Percentiles rank a stretch among this genome's conserved stretches.
These are phyloP conservation scores for Nannochloropsis salina DNA, from an alignment of 108 stramenopile species.

Conservation along the genomic window DNA sequence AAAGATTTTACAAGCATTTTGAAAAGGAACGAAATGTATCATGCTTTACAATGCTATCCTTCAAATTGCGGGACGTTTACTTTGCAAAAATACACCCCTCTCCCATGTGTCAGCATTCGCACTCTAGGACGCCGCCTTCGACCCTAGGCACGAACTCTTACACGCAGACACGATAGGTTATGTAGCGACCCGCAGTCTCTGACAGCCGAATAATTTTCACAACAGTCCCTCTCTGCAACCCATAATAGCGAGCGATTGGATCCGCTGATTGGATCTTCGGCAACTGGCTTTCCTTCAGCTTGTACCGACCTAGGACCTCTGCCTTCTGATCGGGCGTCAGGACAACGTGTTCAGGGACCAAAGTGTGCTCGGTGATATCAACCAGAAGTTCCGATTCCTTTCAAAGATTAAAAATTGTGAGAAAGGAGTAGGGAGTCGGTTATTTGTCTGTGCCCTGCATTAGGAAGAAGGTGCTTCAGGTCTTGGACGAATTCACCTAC, in stretches of 20 bases:
- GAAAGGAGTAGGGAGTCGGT: no score
- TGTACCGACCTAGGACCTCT: conserved; percentile 88
- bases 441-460: no score
- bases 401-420: not conserved
- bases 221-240: conserved; percentile 91
- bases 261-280: conserved; percentile 97
- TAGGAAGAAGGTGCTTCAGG: no score
- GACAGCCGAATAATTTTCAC: conserved; percentile 97
- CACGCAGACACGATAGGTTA: conserved; percentile 96
- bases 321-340: conserved; percentile 82
- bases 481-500: no score
- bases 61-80: no score
- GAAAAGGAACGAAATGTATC: no score
- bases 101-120: no score
- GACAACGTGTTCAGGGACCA: conserved; percentile 64
- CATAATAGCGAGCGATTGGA: conserved; percentile 96
- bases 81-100: no score
- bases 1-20: no score
- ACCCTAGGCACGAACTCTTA: conserved; percentile 40
- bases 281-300: conserved; percentile 91
- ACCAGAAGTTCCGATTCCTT: conserved; percentile 88
- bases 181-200: conserved; percentile 98
- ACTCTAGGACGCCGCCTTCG: no score
- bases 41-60: no score
- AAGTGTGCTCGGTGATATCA: conserved; percentile 96